Evolutionary conservation across 495 filamentous ascomycete genomes (phyloP), one percentile per base, ranked within the genome.

Genomic region (Talaromyces liani): DNA sequence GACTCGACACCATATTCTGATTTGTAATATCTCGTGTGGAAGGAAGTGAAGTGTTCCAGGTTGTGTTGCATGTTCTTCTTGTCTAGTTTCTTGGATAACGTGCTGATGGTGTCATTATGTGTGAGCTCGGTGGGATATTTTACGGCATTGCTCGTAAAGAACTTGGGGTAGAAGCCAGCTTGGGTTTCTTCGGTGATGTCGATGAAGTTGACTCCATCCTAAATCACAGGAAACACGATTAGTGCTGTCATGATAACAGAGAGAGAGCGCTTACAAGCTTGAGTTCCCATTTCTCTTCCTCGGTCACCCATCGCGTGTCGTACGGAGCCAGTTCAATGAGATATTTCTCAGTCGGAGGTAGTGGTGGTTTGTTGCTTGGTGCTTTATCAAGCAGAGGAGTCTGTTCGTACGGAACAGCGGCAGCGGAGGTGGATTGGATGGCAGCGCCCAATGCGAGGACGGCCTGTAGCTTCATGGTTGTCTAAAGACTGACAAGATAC

Each of bases 201-300:
- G 81, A 98, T 96, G 79, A 98, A 98, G 67, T 88, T 92, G 53
- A 86, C 78, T 58, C 92, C 91, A 67, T 89, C 79, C 93, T 96
- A 65, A 68, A 55, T 12, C 47, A 53, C 9, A 39, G 51, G 12
- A 34, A 34, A 47, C 31, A 22, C 14, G 31, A 36, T 60, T 47
- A 39, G 14, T 24, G 12, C 4, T 5, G 27, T n/a, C 58, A 60
- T 2, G 2, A 4, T 24, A 2, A 47, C 6, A 36, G 4, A 63
- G 6, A 14, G 12, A 62, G 51, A 61, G 64, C 25, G 75, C 87
- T 62, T 84, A 96, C 92, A 67, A 92, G 79, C 73, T 90, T 87
- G 64, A 98, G 78, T 66, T 84, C 85, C 90, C 95, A 97, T 77
- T 98, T 98, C 77, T 96, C 87, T 31, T 96, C 91, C 68, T 98